Conservation (phyloP, 148 eudicot species). For the Fallopia convolvulus region DNA sequence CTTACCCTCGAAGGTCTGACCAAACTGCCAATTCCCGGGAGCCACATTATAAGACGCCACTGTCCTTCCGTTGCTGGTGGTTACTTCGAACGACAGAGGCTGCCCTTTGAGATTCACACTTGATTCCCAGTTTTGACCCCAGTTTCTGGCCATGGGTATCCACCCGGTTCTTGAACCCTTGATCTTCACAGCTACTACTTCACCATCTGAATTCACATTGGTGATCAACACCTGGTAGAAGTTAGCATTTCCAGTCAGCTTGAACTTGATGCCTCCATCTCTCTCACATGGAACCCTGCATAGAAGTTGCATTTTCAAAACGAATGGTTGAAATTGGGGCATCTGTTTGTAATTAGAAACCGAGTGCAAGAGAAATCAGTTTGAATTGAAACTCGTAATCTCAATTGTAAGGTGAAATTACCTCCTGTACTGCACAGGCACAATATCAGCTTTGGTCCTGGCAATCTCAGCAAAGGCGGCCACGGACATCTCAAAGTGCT, state of each 20-base stretch:
- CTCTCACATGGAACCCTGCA: conserved; percentile 58
- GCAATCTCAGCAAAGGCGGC: conserved; percentile 49
- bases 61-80: conserved; percentile 35
- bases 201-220: conserved; percentile 62
- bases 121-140: conserved; percentile 76
- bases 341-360: background rate
- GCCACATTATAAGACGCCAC: conserved; percentile 60
- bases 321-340: background rate
- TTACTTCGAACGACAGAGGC: conserved; percentile 62
- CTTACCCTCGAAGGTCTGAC: conserved; percentile 65
- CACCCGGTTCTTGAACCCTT: conserved; percentile 70
- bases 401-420: background rate
- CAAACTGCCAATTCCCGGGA: conserved; percentile 52
- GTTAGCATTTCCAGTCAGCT: conserved; percentile 36
- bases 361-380: too few relatives aligned
- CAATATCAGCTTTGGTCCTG: conserved; percentile 30
- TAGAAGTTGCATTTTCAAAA: background rate
- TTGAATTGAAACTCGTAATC: too few relatives aligned
- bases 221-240: conserved; percentile 52
- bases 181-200: conserved; percentile 48
- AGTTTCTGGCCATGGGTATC: conserved; percentile 72
- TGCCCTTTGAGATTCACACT: conserved; percentile 54
- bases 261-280: conserved; percentile 59
- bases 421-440: conserved; percentile 63
- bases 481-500: conserved; percentile 61